A percentile compares a stretch with the other conserved stretches of the same genome.
These are phyloP conservation scores for Gentiana straminea DNA, from an alignment of 257 asterid genomes.

Conservation along the genomic window DNA sequence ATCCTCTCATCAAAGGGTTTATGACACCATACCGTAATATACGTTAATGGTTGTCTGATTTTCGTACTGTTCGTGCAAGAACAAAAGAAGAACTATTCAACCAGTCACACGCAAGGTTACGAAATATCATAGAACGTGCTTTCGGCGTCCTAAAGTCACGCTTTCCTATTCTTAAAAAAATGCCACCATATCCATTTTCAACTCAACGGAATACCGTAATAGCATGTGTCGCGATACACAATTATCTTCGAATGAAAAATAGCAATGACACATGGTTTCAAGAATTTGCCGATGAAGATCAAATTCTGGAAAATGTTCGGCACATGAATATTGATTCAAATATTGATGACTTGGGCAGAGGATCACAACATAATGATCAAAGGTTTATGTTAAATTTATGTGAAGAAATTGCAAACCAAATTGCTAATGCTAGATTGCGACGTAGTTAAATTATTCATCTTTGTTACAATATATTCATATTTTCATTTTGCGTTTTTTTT, in stretches of 20 bases:
- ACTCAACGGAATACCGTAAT: not conserved
- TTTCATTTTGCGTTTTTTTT: too few species aligned
- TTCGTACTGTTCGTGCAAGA: not conserved
- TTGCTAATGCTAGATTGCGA: too few species aligned
- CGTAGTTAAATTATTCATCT: too few species aligned
- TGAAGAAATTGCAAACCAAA: too few species aligned
- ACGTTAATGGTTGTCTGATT: not conserved
- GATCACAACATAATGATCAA: too few species aligned
- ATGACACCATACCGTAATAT: not conserved
- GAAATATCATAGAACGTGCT: not conserved
- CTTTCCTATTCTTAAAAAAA: not conserved
- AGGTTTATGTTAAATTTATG: too few species aligned
- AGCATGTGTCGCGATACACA: not conserved
- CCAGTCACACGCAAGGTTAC: not conserved
- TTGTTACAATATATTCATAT: too few species aligned
- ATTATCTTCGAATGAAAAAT: not conserved
- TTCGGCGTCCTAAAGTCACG: not conserved
- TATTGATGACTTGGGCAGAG: too few species aligned
- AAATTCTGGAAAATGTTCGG: too few species aligned
- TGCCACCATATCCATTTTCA: not conserved
- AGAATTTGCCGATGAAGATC: not conserved
- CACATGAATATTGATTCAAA: too few species aligned
- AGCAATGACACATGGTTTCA: not conserved
- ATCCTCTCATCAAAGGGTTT: not conserved
- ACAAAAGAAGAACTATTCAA: not conserved